These are phyloP conservation scores for Kwoniella botswanensis DNA, from an alignment of 768 basidiomycete genomes.

Conservation along the genomic window DNA sequence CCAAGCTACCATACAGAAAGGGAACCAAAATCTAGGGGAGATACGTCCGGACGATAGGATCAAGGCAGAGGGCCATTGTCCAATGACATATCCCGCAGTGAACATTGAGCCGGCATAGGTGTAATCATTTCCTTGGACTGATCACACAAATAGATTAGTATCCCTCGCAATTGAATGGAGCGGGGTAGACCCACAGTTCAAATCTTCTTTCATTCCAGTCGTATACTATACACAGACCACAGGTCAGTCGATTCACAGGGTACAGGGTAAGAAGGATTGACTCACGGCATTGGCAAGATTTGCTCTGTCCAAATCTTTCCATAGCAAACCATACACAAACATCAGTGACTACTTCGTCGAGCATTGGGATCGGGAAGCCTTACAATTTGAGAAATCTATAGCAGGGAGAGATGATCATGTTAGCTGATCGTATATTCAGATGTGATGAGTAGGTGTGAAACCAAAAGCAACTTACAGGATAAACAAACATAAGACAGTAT, in stretches of 20 bases:
- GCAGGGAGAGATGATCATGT: background rate
- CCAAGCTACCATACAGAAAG: conserved; percentile 30
- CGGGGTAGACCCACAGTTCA: conserved; percentile 21
- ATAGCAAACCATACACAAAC: no score
- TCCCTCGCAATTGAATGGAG: background rate
- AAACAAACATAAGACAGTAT: conserved; percentile 43
- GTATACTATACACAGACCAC: conserved; percentile 18
- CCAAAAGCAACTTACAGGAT: conserved; percentile 24
- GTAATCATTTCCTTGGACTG: conserved; percentile 38
- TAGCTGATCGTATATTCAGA: background rate
- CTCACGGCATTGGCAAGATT: conserved; percentile 42
- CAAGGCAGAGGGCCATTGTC: conserved; percentile 34
- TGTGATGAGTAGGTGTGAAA: background rate
- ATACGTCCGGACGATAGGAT: conserved; percentile 33
- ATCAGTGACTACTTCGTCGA: background rate
- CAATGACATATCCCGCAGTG: conserved; percentile 31
- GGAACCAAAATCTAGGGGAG: conserved; percentile 32
- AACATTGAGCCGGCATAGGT: conserved; percentile 30
- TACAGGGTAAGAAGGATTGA: background rate
- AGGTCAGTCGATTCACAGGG: background rate
- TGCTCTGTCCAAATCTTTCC: conserved; percentile 33
- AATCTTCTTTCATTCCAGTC: conserved; percentile 37
- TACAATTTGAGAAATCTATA: conserved; percentile 33
- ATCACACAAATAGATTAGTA: background rate
- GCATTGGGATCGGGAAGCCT: background rate